phyloP scores from a whole-genome alignment of 2,329 filamentous ascomycete species.

The Diaporthe sp. region DNA sequence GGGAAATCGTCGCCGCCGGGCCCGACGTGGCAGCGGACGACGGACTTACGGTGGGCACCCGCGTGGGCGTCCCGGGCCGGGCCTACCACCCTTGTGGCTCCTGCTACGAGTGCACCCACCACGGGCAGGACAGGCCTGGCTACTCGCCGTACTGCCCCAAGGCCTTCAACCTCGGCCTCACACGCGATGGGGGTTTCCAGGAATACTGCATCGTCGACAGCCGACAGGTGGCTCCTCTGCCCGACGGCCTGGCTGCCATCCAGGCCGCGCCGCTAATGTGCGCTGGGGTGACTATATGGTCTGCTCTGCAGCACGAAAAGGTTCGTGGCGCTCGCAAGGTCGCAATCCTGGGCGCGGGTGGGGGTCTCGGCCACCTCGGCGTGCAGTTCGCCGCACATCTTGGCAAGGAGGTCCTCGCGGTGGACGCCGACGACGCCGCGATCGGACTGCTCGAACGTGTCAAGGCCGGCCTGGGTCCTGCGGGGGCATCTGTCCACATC shows the following conservation, averaged over 20 bases:
- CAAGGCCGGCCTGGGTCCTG: not conserved
- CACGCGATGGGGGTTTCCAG: not conserved
- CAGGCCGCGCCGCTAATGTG: conserved; percentile 7
- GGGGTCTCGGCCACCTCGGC: conserved; percentile 9
- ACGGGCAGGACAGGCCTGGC: not conserved
- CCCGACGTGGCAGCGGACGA: not conserved
- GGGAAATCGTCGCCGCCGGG: not conserved
- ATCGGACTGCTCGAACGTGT: not conserved
- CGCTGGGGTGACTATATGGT: conserved; percentile 3
- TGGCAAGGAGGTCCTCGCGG: conserved; percentile 2
- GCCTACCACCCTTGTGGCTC: conserved; percentile 11
- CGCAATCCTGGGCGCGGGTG: not conserved
- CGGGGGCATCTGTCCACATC: not conserved
- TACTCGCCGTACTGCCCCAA: conserved; percentile 8
- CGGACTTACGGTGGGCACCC: not conserved
- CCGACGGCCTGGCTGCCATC: not conserved
- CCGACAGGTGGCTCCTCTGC: not conserved
- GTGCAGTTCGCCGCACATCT: conserved; percentile 8
- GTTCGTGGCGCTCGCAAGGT: not conserved
- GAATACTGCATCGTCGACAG: conserved; percentile 9
- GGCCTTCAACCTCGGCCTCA: conserved; percentile 6
- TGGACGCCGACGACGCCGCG: not conserved
- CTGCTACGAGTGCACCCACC: conserved; percentile 10
- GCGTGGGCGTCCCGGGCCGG: not conserved
- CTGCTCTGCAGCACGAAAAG: conserved; percentile 2